Conservation (phyloP, 257 asterid species). For the Buddleja alternifolia region DNA sequence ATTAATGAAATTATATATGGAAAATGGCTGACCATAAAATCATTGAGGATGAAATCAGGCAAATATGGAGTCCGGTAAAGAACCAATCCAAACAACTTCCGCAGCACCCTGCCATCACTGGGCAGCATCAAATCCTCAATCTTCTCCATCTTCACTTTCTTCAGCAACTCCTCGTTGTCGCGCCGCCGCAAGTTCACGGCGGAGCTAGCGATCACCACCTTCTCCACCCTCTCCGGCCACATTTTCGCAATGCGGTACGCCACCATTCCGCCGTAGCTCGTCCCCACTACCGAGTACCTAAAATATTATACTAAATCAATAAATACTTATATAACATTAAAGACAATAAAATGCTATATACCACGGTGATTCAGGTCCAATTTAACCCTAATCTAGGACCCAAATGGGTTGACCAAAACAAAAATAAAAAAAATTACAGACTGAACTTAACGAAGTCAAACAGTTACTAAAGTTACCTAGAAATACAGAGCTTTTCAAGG, state of each 20-base stretch:
- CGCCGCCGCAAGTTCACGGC: constrained; percentile 56
- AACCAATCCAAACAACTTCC: constrained; percentile 41
- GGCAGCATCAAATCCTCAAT: constrained; percentile 71
- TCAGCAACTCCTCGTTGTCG: constrained; percentile 53
- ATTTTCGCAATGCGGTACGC: constrained; percentile 67
- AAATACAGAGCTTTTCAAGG: constrained; percentile 52
- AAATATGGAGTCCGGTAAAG: constrained; percentile 39
- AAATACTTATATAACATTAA: too few relatives aligned
- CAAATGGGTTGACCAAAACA: too few relatives aligned
- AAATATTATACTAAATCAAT: too few relatives aligned
- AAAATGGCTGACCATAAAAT: constrained; percentile 42
- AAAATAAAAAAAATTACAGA: too few relatives aligned
- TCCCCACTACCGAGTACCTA: constrained; percentile 64
- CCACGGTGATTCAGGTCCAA: background rate
- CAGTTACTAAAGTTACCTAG: constrained; percentile 33
- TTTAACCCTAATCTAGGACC: background rate
- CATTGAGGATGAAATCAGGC: constrained; percentile 71
- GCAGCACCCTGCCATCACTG: constrained; percentile 38
- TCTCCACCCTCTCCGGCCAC: constrained; percentile 82
- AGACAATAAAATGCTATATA: too few relatives aligned
- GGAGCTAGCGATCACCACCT: constrained; percentile 87
- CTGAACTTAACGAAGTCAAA: too few relatives aligned
- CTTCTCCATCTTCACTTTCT: constrained; percentile 45
- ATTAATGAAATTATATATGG: too few relatives aligned
- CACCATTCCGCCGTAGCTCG: constrained; percentile 89